Conservation (phyloP, 495 filamentous ascomycete species). For the Ascodesmis nigricans region DNA sequence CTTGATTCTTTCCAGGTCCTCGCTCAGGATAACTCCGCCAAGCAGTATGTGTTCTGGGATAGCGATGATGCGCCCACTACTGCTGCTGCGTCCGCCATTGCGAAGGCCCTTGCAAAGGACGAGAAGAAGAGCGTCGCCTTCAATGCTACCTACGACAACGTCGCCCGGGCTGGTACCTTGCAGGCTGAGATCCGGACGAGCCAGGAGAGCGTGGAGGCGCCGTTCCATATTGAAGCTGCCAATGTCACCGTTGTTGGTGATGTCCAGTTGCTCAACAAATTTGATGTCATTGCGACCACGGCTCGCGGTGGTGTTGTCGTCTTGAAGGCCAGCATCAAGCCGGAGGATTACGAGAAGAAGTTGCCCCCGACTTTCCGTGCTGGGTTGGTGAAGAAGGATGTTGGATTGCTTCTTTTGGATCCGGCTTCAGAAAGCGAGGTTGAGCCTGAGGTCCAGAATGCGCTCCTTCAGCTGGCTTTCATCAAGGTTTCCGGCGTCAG, state of each 20-base stretch:
- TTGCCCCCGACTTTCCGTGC: conserved; percentile 44
- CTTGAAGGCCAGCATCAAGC: conserved; percentile 52
- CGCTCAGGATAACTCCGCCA: conserved; percentile 27
- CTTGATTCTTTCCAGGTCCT: conserved; percentile 16
- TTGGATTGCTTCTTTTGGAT: conserved; percentile 55
- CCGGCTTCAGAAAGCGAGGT: conserved; percentile 25
- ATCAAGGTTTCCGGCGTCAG: conserved; percentile 35
- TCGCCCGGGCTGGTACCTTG: conserved; percentile 62
- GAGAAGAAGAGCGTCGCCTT: conserved; percentile 55
- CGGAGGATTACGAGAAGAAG: conserved; percentile 79
- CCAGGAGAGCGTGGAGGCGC: conserved; percentile 57
- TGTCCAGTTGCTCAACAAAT: conserved; percentile 50
- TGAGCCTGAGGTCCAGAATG: conserved; percentile 40
- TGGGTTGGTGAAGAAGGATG: conserved; percentile 39
- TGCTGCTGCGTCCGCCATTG: conserved; percentile 41
- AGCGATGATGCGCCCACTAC: conserved; percentile 47
- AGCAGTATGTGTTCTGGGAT: conserved; percentile 91
- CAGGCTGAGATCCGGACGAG: conserved; percentile 73
- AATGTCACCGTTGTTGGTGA: conserved; percentile 61
- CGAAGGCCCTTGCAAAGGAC: conserved; percentile 51
- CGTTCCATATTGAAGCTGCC: conserved; percentile 56
- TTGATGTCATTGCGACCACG: conserved; percentile 47
- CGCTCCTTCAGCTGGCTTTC: conserved; percentile 49
- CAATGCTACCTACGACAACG: conserved; percentile 58
- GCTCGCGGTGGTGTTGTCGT: conserved; percentile 53